Percentiles rank a stretch among this genome's conserved stretches.
Evolutionary conservation across 345 rosid genomes (phyloP).

Genomic region (Rhodamnia argentea): DNA sequence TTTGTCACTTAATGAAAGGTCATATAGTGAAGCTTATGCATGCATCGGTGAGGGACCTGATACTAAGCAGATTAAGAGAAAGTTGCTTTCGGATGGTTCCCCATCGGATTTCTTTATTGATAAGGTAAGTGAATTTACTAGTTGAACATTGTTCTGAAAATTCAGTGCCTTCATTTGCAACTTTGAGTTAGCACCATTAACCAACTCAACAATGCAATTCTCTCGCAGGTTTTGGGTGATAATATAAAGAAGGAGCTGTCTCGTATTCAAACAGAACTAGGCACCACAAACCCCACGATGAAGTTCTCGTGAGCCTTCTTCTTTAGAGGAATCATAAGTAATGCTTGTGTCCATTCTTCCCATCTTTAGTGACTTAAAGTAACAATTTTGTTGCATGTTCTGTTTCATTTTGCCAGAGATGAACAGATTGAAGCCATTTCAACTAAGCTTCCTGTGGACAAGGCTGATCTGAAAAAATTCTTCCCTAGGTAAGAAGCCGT

Average conservation of each 20-base stretch:
- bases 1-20: slow-evolving; percentile 44
- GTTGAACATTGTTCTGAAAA: background rate
- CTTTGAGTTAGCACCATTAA: background rate
- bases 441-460: slow-evolving; percentile 69
- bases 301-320: slow-evolving; percentile 45
- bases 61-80: slow-evolving; percentile 52
- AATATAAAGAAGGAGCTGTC: slow-evolving; percentile 65
- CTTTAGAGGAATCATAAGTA: background rate
- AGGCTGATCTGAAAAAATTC: slow-evolving; percentile 51
- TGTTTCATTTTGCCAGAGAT: slow-evolving; percentile 19
- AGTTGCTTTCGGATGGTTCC: slow-evolving; percentile 52
- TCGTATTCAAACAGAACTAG: slow-evolving; percentile 52
- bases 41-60: slow-evolving; percentile 54
- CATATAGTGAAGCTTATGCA: slow-evolving; percentile 24
- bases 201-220: background rate
- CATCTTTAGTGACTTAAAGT: background rate
- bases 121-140: slow-evolving; percentile 25
- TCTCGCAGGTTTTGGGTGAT: slow-evolving; percentile 47
- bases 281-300: slow-evolving; percentile 40
- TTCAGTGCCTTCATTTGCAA: background rate
- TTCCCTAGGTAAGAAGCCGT: slow-evolving; percentile 47
- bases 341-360: background rate
- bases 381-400: background rate
- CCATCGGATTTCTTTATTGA: slow-evolving; percentile 70
- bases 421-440: slow-evolving; percentile 77